Conservation (phyloP, 129 eudicot species). For the Chrysanthemum seticuspe region DNA sequence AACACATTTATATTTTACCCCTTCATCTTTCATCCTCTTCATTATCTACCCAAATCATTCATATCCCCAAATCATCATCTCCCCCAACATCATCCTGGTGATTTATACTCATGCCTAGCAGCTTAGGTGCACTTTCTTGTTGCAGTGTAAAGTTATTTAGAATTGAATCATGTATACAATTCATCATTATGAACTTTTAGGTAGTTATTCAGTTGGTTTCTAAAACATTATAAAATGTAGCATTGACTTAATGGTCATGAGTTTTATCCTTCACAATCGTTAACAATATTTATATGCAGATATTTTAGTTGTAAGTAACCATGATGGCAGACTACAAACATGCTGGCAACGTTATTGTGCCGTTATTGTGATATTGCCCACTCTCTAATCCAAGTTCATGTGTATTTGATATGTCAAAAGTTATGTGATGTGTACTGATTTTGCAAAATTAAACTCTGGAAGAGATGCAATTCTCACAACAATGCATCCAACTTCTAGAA, state of each 20-base stretch:
- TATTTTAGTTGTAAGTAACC: not conserved
- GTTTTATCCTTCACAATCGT: not conserved
- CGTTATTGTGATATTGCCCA: not conserved
- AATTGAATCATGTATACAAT: too few species aligned
- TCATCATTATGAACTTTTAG: not conserved
- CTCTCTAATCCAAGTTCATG: not conserved
- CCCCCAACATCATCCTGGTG: too few species aligned
- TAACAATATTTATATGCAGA: not conserved
- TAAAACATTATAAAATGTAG: not conserved
- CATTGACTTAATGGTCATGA: not conserved
- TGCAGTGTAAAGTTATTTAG: too few species aligned
- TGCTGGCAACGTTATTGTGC: not conserved
- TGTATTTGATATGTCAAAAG: not conserved
- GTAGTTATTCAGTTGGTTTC: not conserved
- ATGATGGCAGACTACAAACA: conserved; percentile 3
- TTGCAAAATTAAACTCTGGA: not conserved
- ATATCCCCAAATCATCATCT: too few species aligned
- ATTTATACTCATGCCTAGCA: too few species aligned
- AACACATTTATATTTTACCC: too few species aligned
- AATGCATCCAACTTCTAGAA: not conserved
- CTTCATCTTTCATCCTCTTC: too few species aligned
- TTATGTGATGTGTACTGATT: not conserved
- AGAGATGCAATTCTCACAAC: not conserved
- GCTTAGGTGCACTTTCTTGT: too few species aligned
- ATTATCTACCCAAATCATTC: too few species aligned